phyloP scores from a whole-genome alignment of 2,329 filamentous ascomycete species.

The Stagonosporopsis rhizophila region DNA sequence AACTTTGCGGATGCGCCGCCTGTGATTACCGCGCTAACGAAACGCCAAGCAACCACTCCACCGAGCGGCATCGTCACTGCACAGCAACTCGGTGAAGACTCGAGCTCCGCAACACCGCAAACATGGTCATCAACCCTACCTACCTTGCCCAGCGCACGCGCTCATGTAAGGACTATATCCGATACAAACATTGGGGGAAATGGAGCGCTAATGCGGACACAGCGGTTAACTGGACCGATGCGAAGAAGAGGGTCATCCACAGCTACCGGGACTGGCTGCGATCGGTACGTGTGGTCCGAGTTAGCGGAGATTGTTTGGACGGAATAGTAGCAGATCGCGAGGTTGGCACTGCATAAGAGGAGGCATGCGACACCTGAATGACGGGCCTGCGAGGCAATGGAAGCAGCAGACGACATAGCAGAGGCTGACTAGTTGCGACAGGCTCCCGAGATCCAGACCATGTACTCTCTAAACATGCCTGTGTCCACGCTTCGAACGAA shows the following conservation, averaged over 20 bases:
- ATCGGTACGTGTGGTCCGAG: conserved; percentile 71
- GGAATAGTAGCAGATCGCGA: neutral
- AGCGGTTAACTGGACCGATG: conserved; percentile 91
- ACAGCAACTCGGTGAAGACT: conserved; percentile 26
- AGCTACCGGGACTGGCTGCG: conserved; percentile 96
- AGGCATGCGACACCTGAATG: neutral
- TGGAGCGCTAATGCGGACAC: conserved; percentile 33
- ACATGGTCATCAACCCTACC: conserved; percentile 81
- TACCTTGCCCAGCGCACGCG: conserved; percentile 73
- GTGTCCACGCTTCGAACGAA: conserved; percentile 88
- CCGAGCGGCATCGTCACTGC: conserved; percentile 44
- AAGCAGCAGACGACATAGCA: neutral
- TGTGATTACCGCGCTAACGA: conserved; percentile 33
- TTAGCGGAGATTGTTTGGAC: conserved; percentile 1
- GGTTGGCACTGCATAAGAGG: neutral
- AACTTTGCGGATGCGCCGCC: conserved; percentile 27
- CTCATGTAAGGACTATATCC: conserved; percentile 52
- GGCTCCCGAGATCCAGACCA: conserved; percentile 95
- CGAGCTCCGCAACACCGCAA: conserved; percentile 58
- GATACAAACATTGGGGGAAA: conserved; percentile 22
- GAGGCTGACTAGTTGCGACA: conserved; percentile 51
- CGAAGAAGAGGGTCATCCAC: conserved; percentile 82
- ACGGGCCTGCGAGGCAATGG: neutral
- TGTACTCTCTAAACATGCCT: conserved; percentile 93
- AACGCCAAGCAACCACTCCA: conserved; percentile 40